Conservation (phyloP, 2,329 filamentous ascomycete genomes). For the Daldinia eschscholtzii region DNA sequence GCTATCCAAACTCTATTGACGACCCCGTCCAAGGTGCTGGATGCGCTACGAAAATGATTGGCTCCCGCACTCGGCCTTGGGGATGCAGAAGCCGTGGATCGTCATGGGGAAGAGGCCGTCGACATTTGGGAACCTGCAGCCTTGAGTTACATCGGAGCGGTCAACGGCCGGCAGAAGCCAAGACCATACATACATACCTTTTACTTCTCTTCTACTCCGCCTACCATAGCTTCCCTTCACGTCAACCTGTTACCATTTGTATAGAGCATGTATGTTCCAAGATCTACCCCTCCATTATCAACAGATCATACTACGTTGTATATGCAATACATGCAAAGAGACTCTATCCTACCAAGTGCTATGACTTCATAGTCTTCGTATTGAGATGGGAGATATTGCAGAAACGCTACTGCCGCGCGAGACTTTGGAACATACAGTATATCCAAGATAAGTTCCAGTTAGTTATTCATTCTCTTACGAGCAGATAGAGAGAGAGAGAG, state of each 20-base stretch:
- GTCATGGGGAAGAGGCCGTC: slow-evolving; percentile 47
- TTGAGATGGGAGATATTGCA: slow-evolving; percentile 21
- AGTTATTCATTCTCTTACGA: neutral
- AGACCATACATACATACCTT: neutral
- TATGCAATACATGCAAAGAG: slow-evolving; percentile 32
- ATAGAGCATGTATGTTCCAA: slow-evolving; percentile 36
- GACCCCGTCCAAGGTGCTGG: slow-evolving; percentile 29
- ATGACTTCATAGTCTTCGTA: slow-evolving; percentile 41
- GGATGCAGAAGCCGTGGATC: slow-evolving; percentile 47
- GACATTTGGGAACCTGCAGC: slow-evolving; percentile 43
- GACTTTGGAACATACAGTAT: neutral
- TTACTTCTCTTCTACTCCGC: neutral
- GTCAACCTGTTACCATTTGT: slow-evolving; percentile 31
- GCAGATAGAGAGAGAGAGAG: neutral
- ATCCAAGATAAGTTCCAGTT: slow-evolving; percentile 7
- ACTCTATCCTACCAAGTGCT: slow-evolving; percentile 14
- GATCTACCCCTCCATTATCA: slow-evolving; percentile 44
- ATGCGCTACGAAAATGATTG: slow-evolving; percentile 48
- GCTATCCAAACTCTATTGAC: slow-evolving; percentile 43
- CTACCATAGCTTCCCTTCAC: slow-evolving; percentile 23
- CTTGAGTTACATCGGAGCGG: slow-evolving; percentile 49
- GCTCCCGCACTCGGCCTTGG: slow-evolving; percentile 42
- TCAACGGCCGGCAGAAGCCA: slow-evolving; percentile 27
- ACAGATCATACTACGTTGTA: slow-evolving; percentile 44
- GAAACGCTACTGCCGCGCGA: slow-evolving; percentile 36